These are phyloP conservation scores for Sophora flavescens DNA, from an alignment of 306 rosid genomes.

Conservation along the genomic window DNA sequence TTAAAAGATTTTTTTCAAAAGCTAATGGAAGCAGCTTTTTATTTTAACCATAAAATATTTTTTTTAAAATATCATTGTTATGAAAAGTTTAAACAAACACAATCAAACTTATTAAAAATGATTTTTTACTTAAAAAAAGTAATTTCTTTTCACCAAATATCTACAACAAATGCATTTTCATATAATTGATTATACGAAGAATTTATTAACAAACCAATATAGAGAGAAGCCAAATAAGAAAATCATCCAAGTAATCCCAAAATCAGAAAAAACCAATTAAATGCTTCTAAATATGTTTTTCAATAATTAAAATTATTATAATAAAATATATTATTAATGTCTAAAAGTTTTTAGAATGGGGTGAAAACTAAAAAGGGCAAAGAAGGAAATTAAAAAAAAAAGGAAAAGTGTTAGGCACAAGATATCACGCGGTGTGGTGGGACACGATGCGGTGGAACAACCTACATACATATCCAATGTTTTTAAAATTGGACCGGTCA, in stretches of 20 bases:
- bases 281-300: not conserved
- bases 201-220: not conserved
- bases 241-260: not conserved
- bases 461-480: constrained; percentile 37
- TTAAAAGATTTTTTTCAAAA: no score
- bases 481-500: no score
- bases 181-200: not conserved
- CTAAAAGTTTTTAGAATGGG: not conserved
- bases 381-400: not conserved
- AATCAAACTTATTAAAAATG: no score
- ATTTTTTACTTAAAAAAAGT: no score
- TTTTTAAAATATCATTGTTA: no score
- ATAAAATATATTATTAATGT: no score
- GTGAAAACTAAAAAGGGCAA: not conserved
- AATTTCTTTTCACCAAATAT: no score
- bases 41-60: no score
- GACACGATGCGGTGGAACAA: constrained; percentile 31
- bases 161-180: no score
- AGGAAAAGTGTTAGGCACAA: not conserved
- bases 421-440: constrained; percentile 52
- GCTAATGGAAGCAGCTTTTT: no score
- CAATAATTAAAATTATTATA: not conserved
- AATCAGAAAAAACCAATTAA: not conserved
- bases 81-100: no score
- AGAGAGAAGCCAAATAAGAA: not conserved